Conservation (phyloP, 345 rosid genomes). For the Passiflora organensis region DNA sequence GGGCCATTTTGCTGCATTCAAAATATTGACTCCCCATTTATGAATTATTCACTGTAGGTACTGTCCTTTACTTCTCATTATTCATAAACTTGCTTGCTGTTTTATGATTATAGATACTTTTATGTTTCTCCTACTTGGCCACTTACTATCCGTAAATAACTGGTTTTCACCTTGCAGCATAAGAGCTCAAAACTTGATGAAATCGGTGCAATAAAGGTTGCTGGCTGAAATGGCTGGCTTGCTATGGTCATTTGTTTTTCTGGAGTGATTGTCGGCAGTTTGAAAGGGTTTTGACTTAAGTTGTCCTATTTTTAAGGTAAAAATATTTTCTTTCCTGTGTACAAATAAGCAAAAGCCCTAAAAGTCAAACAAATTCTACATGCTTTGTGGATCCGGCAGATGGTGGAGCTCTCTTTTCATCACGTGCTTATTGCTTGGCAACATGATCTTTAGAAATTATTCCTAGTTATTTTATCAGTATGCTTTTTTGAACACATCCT, state of each 20-base stretch:
- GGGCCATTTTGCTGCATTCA: constrained; percentile 1
- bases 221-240: constrained; percentile 51
- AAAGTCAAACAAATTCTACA: background rate
- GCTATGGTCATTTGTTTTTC: constrained; percentile 27
- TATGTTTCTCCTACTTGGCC: too few species aligned
- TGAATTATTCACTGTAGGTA: too few species aligned
- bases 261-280: constrained; percentile 42
- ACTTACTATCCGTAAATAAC: background rate
- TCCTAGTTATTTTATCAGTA: too few species aligned
- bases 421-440: too few species aligned
- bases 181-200: constrained; percentile 87
- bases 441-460: too few species aligned
- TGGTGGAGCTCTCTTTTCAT: too few species aligned
- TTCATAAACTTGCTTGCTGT: constrained; percentile 10
- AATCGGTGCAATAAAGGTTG: constrained; percentile 81
- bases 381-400: too few species aligned
- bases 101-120: constrained; percentile 1
- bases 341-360: background rate
- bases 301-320: constrained; percentile 55
- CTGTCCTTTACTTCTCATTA: constrained; percentile 3
- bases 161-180: constrained; percentile 52
- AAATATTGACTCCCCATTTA: background rate
- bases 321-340: constrained; percentile 11
- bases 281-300: constrained; percentile 43
- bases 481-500: too few species aligned